Evolutionary conservation across 495 filamentous ascomycete species (phyloP), one percentile per base, ranked within the genome.

Genomic region (Pyronema omphalodes): DNA sequence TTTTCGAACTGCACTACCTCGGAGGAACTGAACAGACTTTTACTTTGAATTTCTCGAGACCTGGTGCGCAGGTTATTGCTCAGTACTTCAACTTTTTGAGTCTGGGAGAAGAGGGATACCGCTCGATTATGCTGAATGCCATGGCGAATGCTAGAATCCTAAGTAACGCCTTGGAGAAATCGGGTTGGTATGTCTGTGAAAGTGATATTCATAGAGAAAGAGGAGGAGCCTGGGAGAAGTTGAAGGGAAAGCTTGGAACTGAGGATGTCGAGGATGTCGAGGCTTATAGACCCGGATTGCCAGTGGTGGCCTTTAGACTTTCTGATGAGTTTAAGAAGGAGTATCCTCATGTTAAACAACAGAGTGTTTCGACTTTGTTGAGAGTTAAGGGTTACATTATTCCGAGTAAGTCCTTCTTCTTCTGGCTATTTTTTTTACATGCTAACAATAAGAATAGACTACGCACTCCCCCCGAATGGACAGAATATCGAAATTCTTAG

Each of bases 51-150:
- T 87, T 87, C 67, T 82, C 79, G 2, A 73, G 82, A 0, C 83
- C 83, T 0, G 81, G 79, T 11, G 77, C 77, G 0, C 83, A 86
- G 55, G 72, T 86, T 34, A 75, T 85, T 49, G 82, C 72, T 7
- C 83, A 87, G 62, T 87, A 86, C 64, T 87, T 77, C 65, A 86
- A 86, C 62, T 72, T 86, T 11, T 80, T 86, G 49, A 80, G 83
- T 57, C 75, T 87, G 5, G 83, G 83, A 4, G 79, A 76, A 65
- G 67, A 70, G 0, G 83, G 83, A 19, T 87, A 78, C 62, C 71
- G 68, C 43, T 64, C 70, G 36, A 74, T 84, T 55, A 83, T 86
- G 78, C 78, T 82, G 58, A 84, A 82, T 58, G 76, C 78, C 55
- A 67, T 87, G n/a, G 61, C 73, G 35, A 84, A 84, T 54, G 82